These are phyloP conservation scores for Amylostereum areolatum DNA, from an alignment of 1,284 basidiomycete species.

Conservation along the genomic window DNA sequence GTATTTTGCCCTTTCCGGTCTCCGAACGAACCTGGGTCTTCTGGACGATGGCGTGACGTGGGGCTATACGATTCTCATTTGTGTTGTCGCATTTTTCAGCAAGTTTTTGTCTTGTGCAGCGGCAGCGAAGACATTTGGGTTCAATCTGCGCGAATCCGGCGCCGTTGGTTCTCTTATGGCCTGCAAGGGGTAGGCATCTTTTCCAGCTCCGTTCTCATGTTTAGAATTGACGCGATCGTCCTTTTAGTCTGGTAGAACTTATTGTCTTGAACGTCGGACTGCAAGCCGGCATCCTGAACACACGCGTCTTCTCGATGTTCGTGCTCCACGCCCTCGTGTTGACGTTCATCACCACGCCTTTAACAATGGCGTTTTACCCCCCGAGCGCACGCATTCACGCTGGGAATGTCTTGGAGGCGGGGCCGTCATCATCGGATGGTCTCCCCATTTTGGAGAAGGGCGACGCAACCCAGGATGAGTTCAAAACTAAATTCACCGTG, in stretches of 20 bases:
- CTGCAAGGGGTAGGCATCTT: constrained; percentile 74
- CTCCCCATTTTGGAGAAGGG: constrained; percentile 6
- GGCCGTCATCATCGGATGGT: neutral
- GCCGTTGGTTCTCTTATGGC: constrained; percentile 90
- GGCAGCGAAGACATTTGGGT: constrained; percentile 62
- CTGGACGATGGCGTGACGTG: constrained; percentile 73
- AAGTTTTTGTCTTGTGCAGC: constrained; percentile 71
- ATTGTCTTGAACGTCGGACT: constrained; percentile 93
- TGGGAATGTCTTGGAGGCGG: constrained; percentile 17
- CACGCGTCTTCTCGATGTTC: constrained; percentile 80
- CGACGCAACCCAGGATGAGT: constrained; percentile 8
- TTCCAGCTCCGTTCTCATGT: neutral
- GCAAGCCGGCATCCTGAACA: constrained; percentile 72
- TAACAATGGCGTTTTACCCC: constrained; percentile 76
- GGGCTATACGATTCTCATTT: constrained; percentile 84
- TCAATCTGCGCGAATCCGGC: constrained; percentile 73
- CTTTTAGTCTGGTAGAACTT: constrained; percentile 69
- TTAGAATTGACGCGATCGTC: neutral
- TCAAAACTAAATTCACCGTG: constrained; percentile 64
- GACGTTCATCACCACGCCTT: constrained; percentile 83
- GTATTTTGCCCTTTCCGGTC: constrained; percentile 82
- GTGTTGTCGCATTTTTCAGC: constrained; percentile 70
- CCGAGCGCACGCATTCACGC: constrained; percentile 34
- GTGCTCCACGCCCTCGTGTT: constrained; percentile 82
- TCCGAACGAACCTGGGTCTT: constrained; percentile 79